These are phyloP conservation scores for Epicoccum sorghinum DNA, from an alignment of 2,329 filamentous ascomycete genomes.

Conservation along the genomic window DNA sequence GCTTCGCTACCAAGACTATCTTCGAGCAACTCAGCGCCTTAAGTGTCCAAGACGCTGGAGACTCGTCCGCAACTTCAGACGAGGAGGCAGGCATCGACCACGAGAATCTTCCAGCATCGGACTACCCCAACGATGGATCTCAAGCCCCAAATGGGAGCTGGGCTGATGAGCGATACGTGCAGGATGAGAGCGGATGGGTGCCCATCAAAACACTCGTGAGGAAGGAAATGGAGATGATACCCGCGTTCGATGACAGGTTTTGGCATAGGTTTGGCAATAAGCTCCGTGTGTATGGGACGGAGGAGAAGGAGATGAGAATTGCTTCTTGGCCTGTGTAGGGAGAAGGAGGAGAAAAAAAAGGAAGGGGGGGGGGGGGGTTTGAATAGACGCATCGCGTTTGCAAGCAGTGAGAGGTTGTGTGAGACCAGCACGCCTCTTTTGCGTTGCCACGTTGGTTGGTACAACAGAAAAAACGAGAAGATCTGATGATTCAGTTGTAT, in stretches of 20 bases:
- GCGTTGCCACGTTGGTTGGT: too few relatives aligned
- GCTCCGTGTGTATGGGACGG: conserved; percentile 65
- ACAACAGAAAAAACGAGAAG: too few relatives aligned
- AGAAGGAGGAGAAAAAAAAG: too few relatives aligned
- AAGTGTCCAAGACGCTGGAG: neutral
- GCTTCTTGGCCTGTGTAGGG: neutral
- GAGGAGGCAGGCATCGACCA: conserved; percentile 16
- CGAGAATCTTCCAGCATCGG: neutral
- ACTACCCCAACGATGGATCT: neutral
- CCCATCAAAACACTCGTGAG: conserved; percentile 28
- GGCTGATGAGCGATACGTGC: conserved; percentile 26
- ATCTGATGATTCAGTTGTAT: too few relatives aligned
- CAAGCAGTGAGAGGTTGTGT: too few relatives aligned
- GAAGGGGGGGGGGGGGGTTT: too few relatives aligned
- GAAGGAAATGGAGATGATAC: conserved; percentile 55
- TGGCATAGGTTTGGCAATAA: conserved; percentile 66
- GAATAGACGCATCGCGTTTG: too few relatives aligned
- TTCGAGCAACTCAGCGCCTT: conserved; percentile 28
- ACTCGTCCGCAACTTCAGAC: conserved; percentile 6
- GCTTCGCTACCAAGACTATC: conserved; percentile 35
- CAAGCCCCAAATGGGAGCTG: conserved; percentile 18
- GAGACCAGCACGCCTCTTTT: too few relatives aligned
- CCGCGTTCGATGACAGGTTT: conserved; percentile 55
- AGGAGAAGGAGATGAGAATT: conserved; percentile 51
- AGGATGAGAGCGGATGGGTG: conserved; percentile 28